Base-by-base conservation (phyloP, 2,329 filamentous ascomycete species). In the Colletotrichum nymphaeae region DNA sequence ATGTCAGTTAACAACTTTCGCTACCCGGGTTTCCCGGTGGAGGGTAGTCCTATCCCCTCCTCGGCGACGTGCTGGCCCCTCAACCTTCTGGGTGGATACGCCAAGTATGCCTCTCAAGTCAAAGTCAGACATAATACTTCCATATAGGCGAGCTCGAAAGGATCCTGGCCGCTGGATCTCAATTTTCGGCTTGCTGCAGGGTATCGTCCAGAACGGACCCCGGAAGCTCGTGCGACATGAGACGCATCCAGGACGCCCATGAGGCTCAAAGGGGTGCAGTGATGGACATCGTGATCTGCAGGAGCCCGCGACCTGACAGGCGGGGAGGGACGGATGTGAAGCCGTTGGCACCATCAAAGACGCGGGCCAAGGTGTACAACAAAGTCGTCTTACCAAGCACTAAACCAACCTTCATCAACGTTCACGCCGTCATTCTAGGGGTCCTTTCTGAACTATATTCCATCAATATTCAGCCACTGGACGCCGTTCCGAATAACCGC, bases 201-300 rank as follows among this genome's bases (percentile, higher is more conserved):
- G 67, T 42, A 22, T 49, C 60, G 49, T 62, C 35, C 42, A 46
- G n/a, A 32, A 28, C 46, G 56, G 71, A 35, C 67, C 59, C 56
- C 67, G 49, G 22, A 52, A 37, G 46, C 42, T 62, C 35, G 67
- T 73, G 71, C 60, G 60, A 58, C 71, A 12, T 59, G 35, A 71
- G 67, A 57, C 70, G 56, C 67, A 52, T 46, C 55, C 49, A 35
- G 46, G 32, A 71, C 22, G 46, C 55, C 67, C 56, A 62, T 71
- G 67, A 73, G 71, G 71, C 71, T 73, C 67, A 73, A 73, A 60
- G 71, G 55, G 24, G 56, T 57, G 60, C 46, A 63, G 49, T 60
- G 56, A 70, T 58, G 56, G 46, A 22, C 62, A 62, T 62, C 22
- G 35, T 24, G 60, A 65, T 73, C 56, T 73, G 62, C 70, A 70